Evolutionary conservation across 495 filamentous ascomycete genomes (phyloP).

Genomic region (Aspergillus conjunctus): DNA sequence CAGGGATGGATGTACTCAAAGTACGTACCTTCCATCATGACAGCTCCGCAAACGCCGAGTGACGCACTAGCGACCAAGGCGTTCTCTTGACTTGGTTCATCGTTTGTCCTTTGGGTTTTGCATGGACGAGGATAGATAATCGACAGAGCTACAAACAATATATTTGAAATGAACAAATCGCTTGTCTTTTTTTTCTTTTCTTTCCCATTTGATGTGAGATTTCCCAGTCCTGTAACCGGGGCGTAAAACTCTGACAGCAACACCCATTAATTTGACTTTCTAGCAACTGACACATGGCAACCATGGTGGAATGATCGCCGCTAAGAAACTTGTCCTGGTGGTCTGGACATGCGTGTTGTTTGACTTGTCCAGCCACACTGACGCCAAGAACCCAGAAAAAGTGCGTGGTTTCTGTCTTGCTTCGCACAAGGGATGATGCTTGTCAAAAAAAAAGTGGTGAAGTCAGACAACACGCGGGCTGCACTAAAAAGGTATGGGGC

Average conservation of each 20-base stretch:
- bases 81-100: background rate
- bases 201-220: background rate
- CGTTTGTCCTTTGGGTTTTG: background rate
- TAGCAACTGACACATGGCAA: conserved; percentile 31
- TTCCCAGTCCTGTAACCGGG: background rate
- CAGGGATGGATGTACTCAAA: background rate
- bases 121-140: too few relatives aligned
- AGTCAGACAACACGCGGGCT: conserved; percentile 19
- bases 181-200: background rate
- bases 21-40: conserved; percentile 12
- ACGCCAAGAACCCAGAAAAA: conserved; percentile 18
- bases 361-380: conserved; percentile 25
- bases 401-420: conserved; percentile 17
- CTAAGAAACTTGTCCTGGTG: conserved; percentile 23
- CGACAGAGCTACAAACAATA: background rate
- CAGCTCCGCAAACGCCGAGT: conserved; percentile 16
- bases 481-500: background rate
- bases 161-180: background rate
- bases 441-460: conserved; percentile 13
- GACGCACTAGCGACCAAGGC: conserved; percentile 19
- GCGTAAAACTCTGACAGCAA: background rate
- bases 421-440: conserved; percentile 17
- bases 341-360: conserved; percentile 21
- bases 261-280: conserved; percentile 25
- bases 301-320: conserved; percentile 34